Percentiles rank a stretch among this genome's conserved stretches.
phyloP scores from a whole-genome alignment of 345 rosid genomes.

The Dipteronia sinensis region DNA sequence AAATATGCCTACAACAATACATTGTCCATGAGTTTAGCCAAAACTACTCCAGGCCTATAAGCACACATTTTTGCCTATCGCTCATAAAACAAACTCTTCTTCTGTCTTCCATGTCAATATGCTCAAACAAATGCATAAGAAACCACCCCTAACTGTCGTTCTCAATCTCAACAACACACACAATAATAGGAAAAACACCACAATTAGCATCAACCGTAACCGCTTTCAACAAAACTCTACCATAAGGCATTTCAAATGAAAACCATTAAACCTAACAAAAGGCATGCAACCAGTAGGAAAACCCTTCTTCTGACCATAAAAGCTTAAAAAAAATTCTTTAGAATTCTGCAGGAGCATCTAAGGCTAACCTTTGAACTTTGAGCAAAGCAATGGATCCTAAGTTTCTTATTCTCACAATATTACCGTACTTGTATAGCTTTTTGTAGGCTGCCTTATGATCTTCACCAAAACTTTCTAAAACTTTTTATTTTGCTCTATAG shows the following conservation, averaged over 20 bases:
- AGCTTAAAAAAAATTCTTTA: no score
- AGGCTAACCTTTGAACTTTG: no score
- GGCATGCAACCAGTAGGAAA: not conserved
- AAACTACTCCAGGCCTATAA: not conserved
- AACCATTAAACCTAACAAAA: not conserved
- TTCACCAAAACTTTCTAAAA: no score
- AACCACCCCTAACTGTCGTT: not conserved
- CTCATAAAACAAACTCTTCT: not conserved
- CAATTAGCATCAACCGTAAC: not conserved
- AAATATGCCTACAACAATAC: not conserved
- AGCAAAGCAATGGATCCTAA: no score
- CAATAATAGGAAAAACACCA: not conserved
- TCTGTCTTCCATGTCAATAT: not conserved
- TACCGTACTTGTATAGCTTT: no score
- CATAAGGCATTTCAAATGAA: not conserved
- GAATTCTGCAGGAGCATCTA: no score
- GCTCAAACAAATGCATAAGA: not conserved
- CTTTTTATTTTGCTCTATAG: no score
- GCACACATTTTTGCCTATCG: not conserved
- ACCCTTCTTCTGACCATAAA: not conserved
- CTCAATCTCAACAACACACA: not conserved
- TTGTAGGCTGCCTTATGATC: no score
- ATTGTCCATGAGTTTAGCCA: not conserved
- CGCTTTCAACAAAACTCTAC: not conserved
- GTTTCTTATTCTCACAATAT: no score